Evolutionary conservation across 2,329 filamentous ascomycete species (phyloP), one percentile per base, ranked within the genome.

Genomic region (Botryotinia convoluta): DNA sequence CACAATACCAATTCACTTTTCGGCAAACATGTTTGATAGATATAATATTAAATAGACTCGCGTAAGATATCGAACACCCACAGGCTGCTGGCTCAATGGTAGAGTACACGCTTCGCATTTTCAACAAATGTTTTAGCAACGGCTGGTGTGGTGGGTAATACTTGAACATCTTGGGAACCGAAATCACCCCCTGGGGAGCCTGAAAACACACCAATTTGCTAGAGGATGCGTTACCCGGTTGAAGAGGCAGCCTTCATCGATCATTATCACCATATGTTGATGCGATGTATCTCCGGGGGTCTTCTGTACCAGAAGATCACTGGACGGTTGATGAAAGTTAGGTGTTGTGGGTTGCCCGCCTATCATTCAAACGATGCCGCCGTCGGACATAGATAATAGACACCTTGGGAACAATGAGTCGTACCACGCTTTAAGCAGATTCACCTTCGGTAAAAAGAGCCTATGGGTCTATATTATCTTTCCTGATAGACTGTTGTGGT

Each of bases 221-320:
- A 20, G 35, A 54, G 45, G 64, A 67, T 54, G 45, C 45, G 26
- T 67, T 67, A 65, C 62, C 62, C 62, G 62, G 20, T 67, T 54
- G 64, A 67, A 29, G 45, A 39, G 45, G 64, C 64, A 67, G 64
- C 37, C 64, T 67, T 54, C 64, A 54, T 67, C 44, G 44, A 54
- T 67, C 64, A 67, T 67, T 51, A 54, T 67, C 2, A 54, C 35
- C 29, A 39, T 67, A 54, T 42, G 44, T 45, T 45, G 44, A 45
- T 45, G 44, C 44, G 44, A 45, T 45, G 44, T 45, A 45, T 22
- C 44, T 45, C 44, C 20, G 44, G 44, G 44, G 20, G 8, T 22
- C 44, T 45, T 42, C 39, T 42, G 64, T 54, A 67, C 37, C 64
- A 67, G 64, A 5, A 1, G 20, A 54, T 35, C 3, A 14, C 61